Percentiles rank a stretch among this genome's conserved stretches.
These are phyloP conservation scores for Pythium monospermum DNA, from an alignment of 352 stramenopile species.

Conservation along the genomic window DNA sequence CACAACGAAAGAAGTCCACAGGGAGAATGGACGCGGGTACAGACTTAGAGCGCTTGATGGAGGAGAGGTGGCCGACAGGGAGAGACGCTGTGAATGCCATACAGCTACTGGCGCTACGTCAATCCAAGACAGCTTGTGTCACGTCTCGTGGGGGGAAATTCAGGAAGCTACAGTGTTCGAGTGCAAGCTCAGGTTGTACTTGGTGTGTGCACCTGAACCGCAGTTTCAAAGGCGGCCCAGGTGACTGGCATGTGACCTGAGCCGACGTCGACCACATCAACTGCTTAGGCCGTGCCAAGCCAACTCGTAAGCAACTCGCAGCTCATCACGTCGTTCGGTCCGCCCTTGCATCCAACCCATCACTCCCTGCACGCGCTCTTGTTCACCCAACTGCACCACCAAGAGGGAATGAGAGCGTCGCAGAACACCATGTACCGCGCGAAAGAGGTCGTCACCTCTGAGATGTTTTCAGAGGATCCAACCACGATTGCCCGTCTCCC, in stretches of 20 bases:
- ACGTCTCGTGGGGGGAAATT: conserved; percentile 4
- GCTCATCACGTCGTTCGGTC: background rate
- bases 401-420: conserved; percentile 2
- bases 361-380: background rate
- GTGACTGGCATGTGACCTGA: conserved; percentile 4
- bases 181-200: background rate
- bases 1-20: background rate
- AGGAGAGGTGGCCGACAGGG: conserved; percentile 4
- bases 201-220: conserved; percentile 3
- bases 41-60: conserved; percentile 3
- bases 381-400: conserved; percentile 1
- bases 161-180: conserved; percentile 5
- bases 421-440: conserved; percentile 2
- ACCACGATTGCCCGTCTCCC: conserved; percentile 1
- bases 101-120: conserved; percentile 2
- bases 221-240: background rate
- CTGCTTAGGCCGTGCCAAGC: conserved; percentile 2
- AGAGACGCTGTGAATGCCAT: conserved; percentile 4
- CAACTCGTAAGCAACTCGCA: conserved; percentile 1
- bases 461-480: conserved; percentile 5
- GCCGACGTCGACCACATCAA: conserved; percentile 7
- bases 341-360: conserved; percentile 1
- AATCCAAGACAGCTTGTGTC: conserved; percentile 6
- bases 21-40: background rate
- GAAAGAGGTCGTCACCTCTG: conserved; percentile 1